A percentile compares a stretch with the other conserved stretches of the same genome.
Evolutionary conservation across 1,284 basidiomycete species (phyloP).

Genomic region (Trametes versicolor): DNA sequence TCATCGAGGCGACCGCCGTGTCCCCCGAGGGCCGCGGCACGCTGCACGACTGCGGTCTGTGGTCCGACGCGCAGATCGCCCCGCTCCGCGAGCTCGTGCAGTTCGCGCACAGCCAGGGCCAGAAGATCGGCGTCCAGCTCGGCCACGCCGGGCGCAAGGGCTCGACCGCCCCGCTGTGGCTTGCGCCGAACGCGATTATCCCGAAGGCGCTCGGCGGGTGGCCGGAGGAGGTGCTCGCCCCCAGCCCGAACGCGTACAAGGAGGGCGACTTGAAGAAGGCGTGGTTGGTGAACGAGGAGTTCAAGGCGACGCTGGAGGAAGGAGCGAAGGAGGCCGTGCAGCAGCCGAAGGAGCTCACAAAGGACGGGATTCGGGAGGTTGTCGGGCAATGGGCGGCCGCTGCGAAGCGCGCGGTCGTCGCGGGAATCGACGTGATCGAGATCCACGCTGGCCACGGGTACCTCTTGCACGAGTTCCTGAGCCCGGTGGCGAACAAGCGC

Average conservation of each 20-base stretch:
- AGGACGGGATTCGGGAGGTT: slow-evolving; percentile 64
- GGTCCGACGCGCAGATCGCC: slow-evolving; percentile 75
- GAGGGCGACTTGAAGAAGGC: too few species aligned
- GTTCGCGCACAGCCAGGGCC: slow-evolving; percentile 70
- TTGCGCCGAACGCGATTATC: slow-evolving; percentile 67
- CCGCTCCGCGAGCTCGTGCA: slow-evolving; percentile 74
- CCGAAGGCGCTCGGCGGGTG: slow-evolving; percentile 57
- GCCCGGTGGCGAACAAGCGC: slow-evolving; percentile 64
- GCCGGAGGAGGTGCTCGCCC: slow-evolving; percentile 57
- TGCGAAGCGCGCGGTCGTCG: slow-evolving; percentile 63
- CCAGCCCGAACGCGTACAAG: slow-evolving; percentile 56
- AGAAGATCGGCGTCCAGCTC: slow-evolving; percentile 78
- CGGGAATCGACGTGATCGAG: slow-evolving; percentile 54
- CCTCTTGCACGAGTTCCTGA: slow-evolving; percentile 54
- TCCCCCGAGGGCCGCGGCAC: slow-evolving; percentile 83
- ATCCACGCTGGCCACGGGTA: slow-evolving; percentile 54
- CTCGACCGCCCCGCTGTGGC: slow-evolving; percentile 65
- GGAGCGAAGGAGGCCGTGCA: too few species aligned
- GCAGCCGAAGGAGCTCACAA: slow-evolving; percentile 44
- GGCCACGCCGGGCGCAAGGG: slow-evolving; percentile 84
- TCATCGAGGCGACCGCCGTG: slow-evolving; percentile 76
- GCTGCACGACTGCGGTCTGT: slow-evolving; percentile 76
- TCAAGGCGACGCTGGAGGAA: too few species aligned
- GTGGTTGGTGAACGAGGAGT: too few species aligned
- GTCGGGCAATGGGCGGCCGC: slow-evolving; percentile 68